phyloP scores from a whole-genome alignment of 257 asterid genomes.

The Henckelia pumila region DNA sequence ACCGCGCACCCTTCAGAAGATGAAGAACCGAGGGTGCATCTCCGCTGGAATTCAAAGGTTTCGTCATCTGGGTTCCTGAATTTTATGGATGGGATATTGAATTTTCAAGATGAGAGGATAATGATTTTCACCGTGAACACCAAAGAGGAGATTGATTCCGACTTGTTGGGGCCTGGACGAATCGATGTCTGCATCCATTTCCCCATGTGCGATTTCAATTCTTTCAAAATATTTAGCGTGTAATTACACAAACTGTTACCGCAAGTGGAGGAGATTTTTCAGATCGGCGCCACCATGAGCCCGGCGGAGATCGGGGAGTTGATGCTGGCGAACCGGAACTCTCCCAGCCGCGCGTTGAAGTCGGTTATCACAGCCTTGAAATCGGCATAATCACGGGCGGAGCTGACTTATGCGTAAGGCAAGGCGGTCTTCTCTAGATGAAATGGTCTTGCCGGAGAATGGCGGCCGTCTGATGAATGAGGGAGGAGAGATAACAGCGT shows the following conservation, averaged over 20 bases:
- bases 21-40: no score
- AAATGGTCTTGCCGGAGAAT: no score
- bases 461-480: no score
- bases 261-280: conserved; percentile 32
- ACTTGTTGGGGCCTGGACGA: conserved; percentile 29
- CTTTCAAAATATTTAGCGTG: conserved; percentile 26
- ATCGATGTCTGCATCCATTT: conserved; percentile 29
- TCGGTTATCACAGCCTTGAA: conserved; percentile 27
- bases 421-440: no score
- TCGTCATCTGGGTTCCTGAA: conserved; percentile 22
- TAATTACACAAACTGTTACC: conserved; percentile 27
- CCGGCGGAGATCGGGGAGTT: conserved; percentile 34
- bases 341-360: conserved; percentile 33
- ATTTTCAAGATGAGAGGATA: conserved; percentile 12
- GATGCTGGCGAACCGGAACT: conserved; percentile 28
- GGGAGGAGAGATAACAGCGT: no score
- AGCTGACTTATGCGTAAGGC: conserved; percentile 2
- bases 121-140: conserved; percentile 6
- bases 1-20: no score
- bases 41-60: conserved; percentile 18
- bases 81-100: conserved; percentile 35
- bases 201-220: conserved; percentile 25
- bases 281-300: conserved; percentile 31
- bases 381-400: conserved; percentile 3
- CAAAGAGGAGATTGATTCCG: conserved; percentile 15